Conservation (phyloP, 768 basidiomycete genomes). For the Boletus speciosus region DNA sequence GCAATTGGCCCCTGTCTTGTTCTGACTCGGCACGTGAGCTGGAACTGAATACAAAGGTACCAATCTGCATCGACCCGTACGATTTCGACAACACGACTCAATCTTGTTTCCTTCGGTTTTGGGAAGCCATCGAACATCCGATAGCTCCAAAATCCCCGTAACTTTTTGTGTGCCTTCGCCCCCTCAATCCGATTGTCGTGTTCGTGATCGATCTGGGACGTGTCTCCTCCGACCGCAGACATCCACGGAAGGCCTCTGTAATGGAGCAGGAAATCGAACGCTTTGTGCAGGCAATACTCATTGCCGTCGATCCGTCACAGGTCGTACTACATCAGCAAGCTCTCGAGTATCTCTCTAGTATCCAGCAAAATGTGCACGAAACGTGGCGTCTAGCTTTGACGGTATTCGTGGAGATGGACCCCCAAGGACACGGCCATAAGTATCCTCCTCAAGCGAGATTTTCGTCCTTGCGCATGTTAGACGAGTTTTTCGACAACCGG, state of each 20-base stretch:
- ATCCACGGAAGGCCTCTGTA: conserved; percentile 13
- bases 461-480: conserved; percentile 75
- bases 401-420: conserved; percentile 61
- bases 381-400: conserved; percentile 81
- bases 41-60: not conserved
- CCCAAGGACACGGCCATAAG: conserved; percentile 57
- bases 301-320: conserved; percentile 80
- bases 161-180: too few relatives aligned
- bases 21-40: conserved; percentile 24
- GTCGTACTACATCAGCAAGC: conserved; percentile 78
- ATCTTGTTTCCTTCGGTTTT: not conserved
- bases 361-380: conserved; percentile 71
- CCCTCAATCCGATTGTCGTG: not conserved
- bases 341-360: conserved; percentile 71
- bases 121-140: not conserved
- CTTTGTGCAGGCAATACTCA: conserved; percentile 79
- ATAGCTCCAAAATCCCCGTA: not conserved
- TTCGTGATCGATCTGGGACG: conserved; percentile 17
- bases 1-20: conserved; percentile 17
- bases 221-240: conserved; percentile 14
- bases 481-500: conserved; percentile 82
- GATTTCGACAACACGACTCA: not conserved
- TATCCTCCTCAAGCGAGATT: conserved; percentile 72
- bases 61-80: conserved; percentile 1
- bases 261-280: conserved; percentile 79